Percentiles rank a stretch among this genome's conserved stretches.
phyloP scores from a whole-genome alignment of 768 basidiomycete species.

The Chiua virens region DNA sequence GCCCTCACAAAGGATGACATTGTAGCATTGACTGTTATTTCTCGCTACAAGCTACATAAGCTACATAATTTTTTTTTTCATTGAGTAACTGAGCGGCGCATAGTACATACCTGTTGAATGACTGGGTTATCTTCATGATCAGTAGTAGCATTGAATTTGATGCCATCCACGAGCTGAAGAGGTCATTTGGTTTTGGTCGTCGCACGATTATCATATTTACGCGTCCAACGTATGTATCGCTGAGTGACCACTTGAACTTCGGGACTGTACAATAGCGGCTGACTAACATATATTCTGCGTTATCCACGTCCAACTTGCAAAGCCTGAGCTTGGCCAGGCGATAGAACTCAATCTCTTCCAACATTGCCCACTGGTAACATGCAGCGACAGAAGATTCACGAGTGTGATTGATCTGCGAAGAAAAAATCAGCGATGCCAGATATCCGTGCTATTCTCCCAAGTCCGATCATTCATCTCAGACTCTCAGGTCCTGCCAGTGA shows the following conservation, averaged over 20 bases:
- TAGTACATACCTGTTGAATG: constrained; percentile 80
- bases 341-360: constrained; percentile 97
- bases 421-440: constrained; percentile 3
- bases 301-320: constrained; percentile 93
- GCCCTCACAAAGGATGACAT: constrained; percentile 92
- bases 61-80: constrained; percentile 37
- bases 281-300: constrained; percentile 84
- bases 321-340: constrained; percentile 86
- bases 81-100: neutral
- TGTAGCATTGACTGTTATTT: constrained; percentile 89
- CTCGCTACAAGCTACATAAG: constrained; percentile 79
- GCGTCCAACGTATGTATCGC: constrained; percentile 86
- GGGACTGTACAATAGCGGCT: neutral
- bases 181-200: constrained; percentile 91
- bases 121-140: constrained; percentile 96
- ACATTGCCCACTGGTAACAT: constrained; percentile 94
- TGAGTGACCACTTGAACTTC: constrained; percentile 35
- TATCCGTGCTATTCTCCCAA: no score
- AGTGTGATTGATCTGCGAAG: constrained; percentile 65
- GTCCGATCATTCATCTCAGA: no score
- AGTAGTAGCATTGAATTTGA: constrained; percentile 98
- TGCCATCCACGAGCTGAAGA: constrained; percentile 88
- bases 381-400: constrained; percentile 92
- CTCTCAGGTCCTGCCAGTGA: no score
- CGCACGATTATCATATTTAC: constrained; percentile 90